Evolutionary conservation across 2,329 filamentous ascomycete genomes (phyloP), one percentile per base, ranked within the genome.

Genomic region (Colletotrichum liriopes): DNA sequence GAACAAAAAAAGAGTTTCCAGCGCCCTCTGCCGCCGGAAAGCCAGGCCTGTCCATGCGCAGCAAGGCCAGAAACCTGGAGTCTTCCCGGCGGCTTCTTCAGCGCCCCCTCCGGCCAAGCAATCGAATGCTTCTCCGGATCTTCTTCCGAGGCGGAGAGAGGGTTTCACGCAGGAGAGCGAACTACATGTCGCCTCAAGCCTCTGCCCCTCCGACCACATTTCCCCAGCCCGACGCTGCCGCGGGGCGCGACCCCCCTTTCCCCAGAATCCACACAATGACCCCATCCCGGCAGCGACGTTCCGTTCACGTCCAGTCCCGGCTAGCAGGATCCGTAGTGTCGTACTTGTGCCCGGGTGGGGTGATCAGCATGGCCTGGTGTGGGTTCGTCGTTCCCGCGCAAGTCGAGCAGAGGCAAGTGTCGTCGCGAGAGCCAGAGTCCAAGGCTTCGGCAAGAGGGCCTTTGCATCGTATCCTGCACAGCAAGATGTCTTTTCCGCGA

Each of bases 1-100:
- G 75, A 76, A 75, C 72, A 77, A 79, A 78, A 62, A 75, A 77
- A 75, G 74, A 75, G 71, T 76, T 78, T 78, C 79, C 81, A 82
- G 81, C 61, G 61, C 71, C 64, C 64, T 65, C 73, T 66, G 64
- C 65, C 65, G 52, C 65, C 43, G 41, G 52, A 65, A 55, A 32
- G 18, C 18, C 20, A 52, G 47, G 45, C 52, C 29, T 7, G 45
- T 20, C 51, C 62, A 45, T 61, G 72, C 72, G 7, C 74, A 73
- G 74, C 73, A 66, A 64, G 39, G 37, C 29, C 52, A 32, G 26
- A 32, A 29, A 51, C 51, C 12, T 41, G 43, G 26, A 39, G 35
- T 55, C 61, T 67, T 54, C 63, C 66, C 45, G 51, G 61, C 70
- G 61, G 23, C 63, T 70, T 65, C 37, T 56, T 23, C 52, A 23